Conservation (phyloP, 257 asterid genomes). For the Sherardia arvensis region DNA sequence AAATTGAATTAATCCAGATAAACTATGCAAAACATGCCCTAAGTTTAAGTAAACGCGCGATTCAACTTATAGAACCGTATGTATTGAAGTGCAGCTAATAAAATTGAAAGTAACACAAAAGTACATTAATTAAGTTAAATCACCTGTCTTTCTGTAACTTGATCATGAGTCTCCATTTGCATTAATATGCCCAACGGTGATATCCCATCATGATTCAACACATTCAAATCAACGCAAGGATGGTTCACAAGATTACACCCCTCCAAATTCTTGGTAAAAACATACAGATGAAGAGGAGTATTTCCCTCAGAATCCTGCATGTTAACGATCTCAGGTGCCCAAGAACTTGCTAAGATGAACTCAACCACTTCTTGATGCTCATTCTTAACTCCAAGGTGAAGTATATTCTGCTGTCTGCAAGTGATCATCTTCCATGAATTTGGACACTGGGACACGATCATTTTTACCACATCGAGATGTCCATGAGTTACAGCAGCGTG, state of each 20-base stretch:
- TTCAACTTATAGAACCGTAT: no score
- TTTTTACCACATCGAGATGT: background rate
- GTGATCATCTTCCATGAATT: slow-evolving; percentile 9
- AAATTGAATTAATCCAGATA: no score
- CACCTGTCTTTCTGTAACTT: background rate
- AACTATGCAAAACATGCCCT: no score
- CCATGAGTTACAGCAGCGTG: background rate
- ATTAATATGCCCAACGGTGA: slow-evolving; percentile 1
- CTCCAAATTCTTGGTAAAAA: background rate
- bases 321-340: no score
- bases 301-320: no score
- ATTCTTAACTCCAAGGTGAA: slow-evolving; percentile 5
- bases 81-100: no score
- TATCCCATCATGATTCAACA: background rate
- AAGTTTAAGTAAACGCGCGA: no score
- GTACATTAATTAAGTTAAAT: no score
- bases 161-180: background rate
- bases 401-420: background rate
- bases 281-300: no score
- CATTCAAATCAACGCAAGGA: background rate
- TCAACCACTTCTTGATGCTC: background rate
- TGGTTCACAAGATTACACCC: background rate
- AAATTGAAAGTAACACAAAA: no score
- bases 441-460: background rate
- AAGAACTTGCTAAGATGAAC: background rate